These are phyloP conservation scores for Exophiala sp. DNA, from an alignment of 2,329 filamentous ascomycete species.

Conservation along the genomic window DNA sequence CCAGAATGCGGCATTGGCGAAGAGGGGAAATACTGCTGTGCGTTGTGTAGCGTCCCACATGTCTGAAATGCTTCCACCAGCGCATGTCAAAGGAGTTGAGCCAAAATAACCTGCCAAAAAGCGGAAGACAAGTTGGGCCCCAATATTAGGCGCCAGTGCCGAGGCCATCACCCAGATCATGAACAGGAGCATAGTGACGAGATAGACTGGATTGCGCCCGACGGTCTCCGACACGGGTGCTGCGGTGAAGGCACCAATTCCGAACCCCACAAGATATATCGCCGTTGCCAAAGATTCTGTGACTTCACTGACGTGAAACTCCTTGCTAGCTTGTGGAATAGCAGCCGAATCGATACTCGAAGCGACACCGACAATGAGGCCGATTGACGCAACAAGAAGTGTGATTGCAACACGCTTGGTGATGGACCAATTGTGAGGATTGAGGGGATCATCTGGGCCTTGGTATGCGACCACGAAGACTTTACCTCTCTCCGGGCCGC, in stretches of 20 bases:
- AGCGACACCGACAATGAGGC: constrained; percentile 48
- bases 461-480: too few species aligned
- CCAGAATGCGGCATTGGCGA: constrained; percentile 36
- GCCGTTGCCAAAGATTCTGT: constrained; percentile 45
- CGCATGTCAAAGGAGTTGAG: constrained; percentile 41
- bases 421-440: constrained; percentile 46
- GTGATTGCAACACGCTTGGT: constrained; percentile 33
- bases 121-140: constrained; percentile 46
- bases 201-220: constrained; percentile 50
- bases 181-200: constrained; percentile 44
- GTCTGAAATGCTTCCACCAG: neutral
- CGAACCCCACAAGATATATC: constrained; percentile 41
- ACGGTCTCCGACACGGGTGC: constrained; percentile 51
- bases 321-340: constrained; percentile 35
- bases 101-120: constrained; percentile 51
- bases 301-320: constrained; percentile 45
- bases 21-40: constrained; percentile 43
- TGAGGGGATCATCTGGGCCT: constrained; percentile 25
- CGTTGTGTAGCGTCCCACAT: neutral
- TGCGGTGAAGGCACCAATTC: constrained; percentile 48
- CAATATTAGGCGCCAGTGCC: constrained; percentile 46
- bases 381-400: constrained; percentile 38
- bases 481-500: too few species aligned
- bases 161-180: constrained; percentile 49
- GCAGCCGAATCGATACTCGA: constrained; percentile 49